Conservation (phyloP, 352 stramenopile species). For the Globisporangium paroecandrum region DNA sequence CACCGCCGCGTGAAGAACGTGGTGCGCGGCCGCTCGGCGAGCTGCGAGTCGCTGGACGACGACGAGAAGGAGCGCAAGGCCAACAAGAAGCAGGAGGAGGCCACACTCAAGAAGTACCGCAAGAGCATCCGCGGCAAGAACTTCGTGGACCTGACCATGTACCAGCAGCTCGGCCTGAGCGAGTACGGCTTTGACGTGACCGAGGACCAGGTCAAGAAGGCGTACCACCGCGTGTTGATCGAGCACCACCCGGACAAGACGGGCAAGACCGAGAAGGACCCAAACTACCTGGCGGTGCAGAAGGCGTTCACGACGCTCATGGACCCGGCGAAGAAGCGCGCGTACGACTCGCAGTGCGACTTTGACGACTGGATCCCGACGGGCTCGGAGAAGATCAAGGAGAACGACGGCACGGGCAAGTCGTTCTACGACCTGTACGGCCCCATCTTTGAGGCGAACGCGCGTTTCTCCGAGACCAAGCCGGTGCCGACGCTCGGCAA, state of each 20-base stretch:
- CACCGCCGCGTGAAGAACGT: constrained; percentile 76
- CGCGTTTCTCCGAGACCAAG: constrained; percentile 78
- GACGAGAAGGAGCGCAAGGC: constrained; percentile 51
- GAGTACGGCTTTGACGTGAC: constrained; percentile 80
- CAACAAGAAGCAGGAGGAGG: constrained; percentile 65
- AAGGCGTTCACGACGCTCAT: constrained; percentile 81
- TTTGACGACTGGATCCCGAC: constrained; percentile 81
- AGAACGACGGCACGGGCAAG: constrained; percentile 75
- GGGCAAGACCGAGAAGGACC: constrained; percentile 86
- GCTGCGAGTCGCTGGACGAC: constrained; percentile 73
- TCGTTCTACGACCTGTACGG: constrained; percentile 87
- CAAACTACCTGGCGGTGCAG: constrained; percentile 85
- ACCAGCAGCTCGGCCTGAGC: constrained; percentile 76
- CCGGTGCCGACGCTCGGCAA: constrained; percentile 69
- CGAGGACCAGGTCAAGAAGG: constrained; percentile 85
- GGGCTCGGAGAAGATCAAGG: constrained; percentile 72
- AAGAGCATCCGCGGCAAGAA: constrained; percentile 80
- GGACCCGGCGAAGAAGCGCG: constrained; percentile 79
- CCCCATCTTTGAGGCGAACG: constrained; percentile 72
- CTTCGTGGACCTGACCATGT: constrained; percentile 84
- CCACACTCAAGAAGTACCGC: constrained; percentile 73
- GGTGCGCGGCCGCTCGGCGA: constrained; percentile 66
- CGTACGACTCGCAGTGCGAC: constrained; percentile 85
- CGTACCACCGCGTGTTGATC: constrained; percentile 85
- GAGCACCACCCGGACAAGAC: constrained; percentile 88